Evolutionary conservation across 2,329 filamentous ascomycete genomes (phyloP).

Genomic region (Phyllosticta paracitricarpa): DNA sequence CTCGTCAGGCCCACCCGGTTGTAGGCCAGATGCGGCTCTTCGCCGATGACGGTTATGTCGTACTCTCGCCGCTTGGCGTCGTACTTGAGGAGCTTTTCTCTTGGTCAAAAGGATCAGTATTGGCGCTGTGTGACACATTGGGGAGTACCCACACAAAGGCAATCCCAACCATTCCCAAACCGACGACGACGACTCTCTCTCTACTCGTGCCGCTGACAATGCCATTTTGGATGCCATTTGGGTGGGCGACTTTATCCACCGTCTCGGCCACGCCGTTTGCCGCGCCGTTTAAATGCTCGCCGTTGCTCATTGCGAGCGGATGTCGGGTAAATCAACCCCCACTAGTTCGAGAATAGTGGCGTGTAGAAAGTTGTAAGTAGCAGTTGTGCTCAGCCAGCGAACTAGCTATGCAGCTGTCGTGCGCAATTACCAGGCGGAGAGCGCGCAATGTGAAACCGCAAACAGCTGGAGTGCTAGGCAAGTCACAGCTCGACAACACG

Average conservation of each 20-base stretch:
- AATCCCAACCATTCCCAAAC: constrained; percentile 85
- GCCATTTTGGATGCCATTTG: constrained; percentile 15
- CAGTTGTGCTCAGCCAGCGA: no score
- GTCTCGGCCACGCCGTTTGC: constrained; percentile 36
- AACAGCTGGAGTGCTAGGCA: no score
- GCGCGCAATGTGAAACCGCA: no score
- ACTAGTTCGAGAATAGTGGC: no score
- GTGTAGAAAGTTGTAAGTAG: no score
- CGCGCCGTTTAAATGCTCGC: constrained; percentile 37
- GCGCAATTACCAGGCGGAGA: no score
- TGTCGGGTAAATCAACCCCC: no score
- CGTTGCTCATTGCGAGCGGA: constrained; percentile 28
- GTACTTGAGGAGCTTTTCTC: constrained; percentile 80
- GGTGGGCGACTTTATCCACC: constrained; percentile 26
- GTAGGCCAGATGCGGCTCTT: constrained; percentile 80
- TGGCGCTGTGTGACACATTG: background rate
- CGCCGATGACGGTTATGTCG: constrained; percentile 74
- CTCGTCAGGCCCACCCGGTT: constrained; percentile 83
- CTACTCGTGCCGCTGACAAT: constrained; percentile 29
- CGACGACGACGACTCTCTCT: constrained; percentile 71
- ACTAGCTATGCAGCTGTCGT: no score
- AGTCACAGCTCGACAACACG: no score
- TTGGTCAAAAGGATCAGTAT: constrained; percentile 26
- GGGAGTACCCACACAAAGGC: constrained; percentile 65
- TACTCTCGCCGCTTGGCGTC: constrained; percentile 68